These are phyloP conservation scores for Dictyostelium firmibasis DNA, from an alignment of 78 protist species.

Conservation along the genomic window DNA sequence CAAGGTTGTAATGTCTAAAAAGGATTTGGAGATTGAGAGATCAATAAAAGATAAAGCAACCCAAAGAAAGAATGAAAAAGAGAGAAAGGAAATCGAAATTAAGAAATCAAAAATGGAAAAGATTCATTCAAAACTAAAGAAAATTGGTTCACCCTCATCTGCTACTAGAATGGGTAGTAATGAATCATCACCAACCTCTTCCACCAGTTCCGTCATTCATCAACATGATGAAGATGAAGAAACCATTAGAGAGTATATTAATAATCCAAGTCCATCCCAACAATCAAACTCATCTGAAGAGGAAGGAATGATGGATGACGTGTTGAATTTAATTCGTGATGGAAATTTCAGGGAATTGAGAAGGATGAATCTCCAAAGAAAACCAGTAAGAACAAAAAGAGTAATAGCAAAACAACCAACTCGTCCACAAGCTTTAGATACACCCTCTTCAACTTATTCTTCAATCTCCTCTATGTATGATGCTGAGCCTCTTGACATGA, in stretches of 20 bases:
- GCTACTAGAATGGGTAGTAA: background rate
- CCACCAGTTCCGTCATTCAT: background rate
- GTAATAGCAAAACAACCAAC: background rate
- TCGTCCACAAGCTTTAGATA: constrained; percentile 24
- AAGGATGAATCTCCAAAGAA: constrained; percentile 13
- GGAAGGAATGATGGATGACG: constrained; percentile 77
- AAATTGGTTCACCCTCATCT: background rate
- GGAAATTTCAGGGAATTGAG: constrained; percentile 67
- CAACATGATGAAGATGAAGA: constrained; percentile 61
- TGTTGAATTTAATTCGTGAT: constrained; percentile 62
- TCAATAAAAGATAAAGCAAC: constrained; percentile 7
- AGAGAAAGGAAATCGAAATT: background rate
- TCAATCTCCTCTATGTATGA: constrained; percentile 24
- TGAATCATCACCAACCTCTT: background rate
- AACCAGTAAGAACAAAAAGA: constrained; percentile 27
- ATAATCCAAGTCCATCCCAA: background rate
- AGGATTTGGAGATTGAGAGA: constrained; percentile 61
- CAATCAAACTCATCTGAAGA: background rate
- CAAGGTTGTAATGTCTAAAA: background rate
- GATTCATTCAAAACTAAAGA: background rate
- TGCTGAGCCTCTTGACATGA: constrained; percentile 60
- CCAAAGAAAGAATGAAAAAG: constrained; percentile 34
- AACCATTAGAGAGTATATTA: constrained; percentile 21
- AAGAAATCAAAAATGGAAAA: background rate
- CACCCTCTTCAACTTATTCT: constrained; percentile 35